Evolutionary conservation across 1,284 basidiomycete species (phyloP).

Genomic region (Trichosporon sp.): DNA sequence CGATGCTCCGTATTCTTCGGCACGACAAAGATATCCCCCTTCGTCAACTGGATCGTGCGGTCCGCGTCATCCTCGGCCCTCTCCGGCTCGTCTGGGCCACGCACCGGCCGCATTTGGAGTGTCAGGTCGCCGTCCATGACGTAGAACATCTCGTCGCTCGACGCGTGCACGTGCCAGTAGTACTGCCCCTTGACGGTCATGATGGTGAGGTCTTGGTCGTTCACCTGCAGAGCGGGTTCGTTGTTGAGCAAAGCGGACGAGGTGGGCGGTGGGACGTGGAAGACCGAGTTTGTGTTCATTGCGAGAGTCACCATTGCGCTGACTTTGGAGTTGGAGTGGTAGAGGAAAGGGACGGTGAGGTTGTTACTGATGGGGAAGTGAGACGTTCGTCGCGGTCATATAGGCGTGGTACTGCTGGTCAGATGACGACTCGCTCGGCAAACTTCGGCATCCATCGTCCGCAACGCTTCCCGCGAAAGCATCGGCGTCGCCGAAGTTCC

Average conservation of each 20-base stretch:
- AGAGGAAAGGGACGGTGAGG: neutral
- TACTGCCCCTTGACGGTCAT: conserved; percentile 23
- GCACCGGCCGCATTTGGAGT: conserved; percentile 14
- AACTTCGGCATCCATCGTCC: neutral
- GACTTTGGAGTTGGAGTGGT: neutral
- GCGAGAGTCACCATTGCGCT: neutral
- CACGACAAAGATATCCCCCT: conserved; percentile 26
- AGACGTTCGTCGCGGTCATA: neutral
- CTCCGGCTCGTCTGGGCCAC: neutral
- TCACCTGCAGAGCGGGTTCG: conserved; percentile 16
- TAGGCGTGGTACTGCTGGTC: neutral
- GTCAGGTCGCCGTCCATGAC: conserved; percentile 26
- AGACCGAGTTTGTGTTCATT: conserved; percentile 15
- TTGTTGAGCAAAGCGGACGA: conserved; percentile 10
- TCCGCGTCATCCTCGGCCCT: neutral
- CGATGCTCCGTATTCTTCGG: conserved; percentile 21
- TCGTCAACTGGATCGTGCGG: neutral
- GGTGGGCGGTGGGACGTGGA: conserved; percentile 2
- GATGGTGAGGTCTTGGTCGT: conserved; percentile 25
- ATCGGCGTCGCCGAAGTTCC: too few relatives aligned
- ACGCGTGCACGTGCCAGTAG: conserved; percentile 23
- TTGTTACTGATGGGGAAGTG: neutral
- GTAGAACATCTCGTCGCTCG: conserved; percentile 26
- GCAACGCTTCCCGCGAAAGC: too few relatives aligned
- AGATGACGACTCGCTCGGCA: conserved; percentile 6